These are phyloP conservation scores for Silene latifolia DNA, from an alignment of 148 eudicot genomes.

Conservation along the genomic window DNA sequence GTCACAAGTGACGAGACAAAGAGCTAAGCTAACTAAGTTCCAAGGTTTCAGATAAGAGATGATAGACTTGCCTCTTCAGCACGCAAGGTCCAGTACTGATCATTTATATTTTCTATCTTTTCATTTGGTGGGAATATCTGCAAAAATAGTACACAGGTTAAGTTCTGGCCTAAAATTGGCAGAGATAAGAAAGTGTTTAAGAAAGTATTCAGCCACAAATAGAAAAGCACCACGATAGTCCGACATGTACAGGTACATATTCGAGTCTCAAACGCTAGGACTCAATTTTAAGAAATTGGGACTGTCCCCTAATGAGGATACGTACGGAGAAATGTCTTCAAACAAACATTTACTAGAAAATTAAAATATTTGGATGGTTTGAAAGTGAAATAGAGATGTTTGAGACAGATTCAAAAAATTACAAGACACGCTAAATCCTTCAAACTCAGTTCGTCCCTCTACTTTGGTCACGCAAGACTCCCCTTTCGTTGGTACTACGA, in stretches of 20 bases:
- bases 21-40: neutral
- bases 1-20: slow-evolving; percentile 3
- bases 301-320: too few species aligned
- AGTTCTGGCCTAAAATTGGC: slow-evolving; percentile 1
- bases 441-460: too few species aligned
- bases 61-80: slow-evolving; percentile 68
- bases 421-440: too few species aligned
- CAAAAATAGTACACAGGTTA: slow-evolving; percentile 11
- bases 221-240: neutral
- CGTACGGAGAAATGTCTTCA: too few species aligned
- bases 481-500: too few species aligned
- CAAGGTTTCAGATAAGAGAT: neutral
- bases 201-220: neutral
- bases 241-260: neutral
- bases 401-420: too few species aligned
- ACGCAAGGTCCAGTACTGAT: slow-evolving; percentile 77
- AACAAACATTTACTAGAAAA: too few species aligned
- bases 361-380: too few species aligned
- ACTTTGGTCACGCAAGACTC: too few species aligned
- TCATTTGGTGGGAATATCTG: slow-evolving; percentile 71
- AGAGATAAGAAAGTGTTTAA: neutral
- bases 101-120: slow-evolving; percentile 79
- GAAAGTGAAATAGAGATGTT: too few species aligned
- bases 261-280: neutral
- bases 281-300: neutral